Evolutionary conservation across 176 grass and related monocot species (phyloP).

Genomic region (Oryza coarctata): DNA sequence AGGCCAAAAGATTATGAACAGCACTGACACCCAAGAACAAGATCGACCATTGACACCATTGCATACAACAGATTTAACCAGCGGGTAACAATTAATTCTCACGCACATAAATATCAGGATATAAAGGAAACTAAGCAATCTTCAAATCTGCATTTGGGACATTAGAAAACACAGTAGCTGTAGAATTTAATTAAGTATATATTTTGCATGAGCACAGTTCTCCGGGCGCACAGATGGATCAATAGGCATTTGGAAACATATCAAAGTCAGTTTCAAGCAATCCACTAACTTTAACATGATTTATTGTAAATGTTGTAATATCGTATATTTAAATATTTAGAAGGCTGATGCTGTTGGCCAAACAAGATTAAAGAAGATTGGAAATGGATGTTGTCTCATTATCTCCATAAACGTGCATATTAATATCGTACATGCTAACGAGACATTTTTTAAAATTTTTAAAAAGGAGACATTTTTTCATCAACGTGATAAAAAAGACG

Average conservation of each 20-base stretch:
- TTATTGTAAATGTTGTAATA: neutral
- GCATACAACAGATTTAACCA: neutral
- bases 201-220: neutral
- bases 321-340: neutral
- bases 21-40: neutral
- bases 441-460: no score
- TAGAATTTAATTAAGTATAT: neutral
- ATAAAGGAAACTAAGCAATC: neutral
- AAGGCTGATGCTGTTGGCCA: neutral
- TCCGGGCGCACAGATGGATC: neutral
- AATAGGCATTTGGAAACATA: no score
- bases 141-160: neutral
- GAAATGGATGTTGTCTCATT: neutral
- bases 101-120: neutral
- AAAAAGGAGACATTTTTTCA: no score
- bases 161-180: neutral
- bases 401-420: no score
- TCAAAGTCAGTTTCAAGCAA: neutral
- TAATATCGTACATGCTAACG: no score
- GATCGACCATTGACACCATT: neutral
- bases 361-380: neutral
- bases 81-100: neutral
- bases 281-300: neutral
- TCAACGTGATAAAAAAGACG: no score
- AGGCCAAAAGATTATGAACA: neutral